Percentiles rank a stretch among this genome's conserved stretches.
Conservation (phyloP, 2,329 filamentous ascomycete species). For the Aspergillus flavus region DNA sequence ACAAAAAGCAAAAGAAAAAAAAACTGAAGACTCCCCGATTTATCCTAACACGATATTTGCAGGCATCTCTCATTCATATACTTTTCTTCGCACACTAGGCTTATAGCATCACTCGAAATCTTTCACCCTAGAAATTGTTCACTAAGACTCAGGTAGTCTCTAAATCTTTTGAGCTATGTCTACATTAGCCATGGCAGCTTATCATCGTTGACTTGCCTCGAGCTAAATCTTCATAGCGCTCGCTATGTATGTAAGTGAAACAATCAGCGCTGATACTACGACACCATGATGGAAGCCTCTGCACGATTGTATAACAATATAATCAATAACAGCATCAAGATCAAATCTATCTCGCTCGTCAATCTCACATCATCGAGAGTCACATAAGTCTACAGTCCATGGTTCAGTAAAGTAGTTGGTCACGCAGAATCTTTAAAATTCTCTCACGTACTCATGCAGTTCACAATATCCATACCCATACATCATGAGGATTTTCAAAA, state of each 20-base stretch:
- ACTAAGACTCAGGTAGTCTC: background rate
- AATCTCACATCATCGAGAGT: too few relatives aligned
- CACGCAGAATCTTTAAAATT: background rate
- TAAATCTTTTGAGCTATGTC: background rate
- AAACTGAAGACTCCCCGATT: background rate
- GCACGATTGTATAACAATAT: background rate
- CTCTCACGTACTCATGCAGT: too few relatives aligned
- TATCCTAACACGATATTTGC: too few relatives aligned
- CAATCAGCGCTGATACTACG: background rate
- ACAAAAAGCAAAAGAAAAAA: too few relatives aligned
- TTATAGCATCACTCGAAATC: background rate
- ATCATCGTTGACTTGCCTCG: background rate
- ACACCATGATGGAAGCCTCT: background rate
- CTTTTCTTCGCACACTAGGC: background rate
- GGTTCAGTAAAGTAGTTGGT: background rate
- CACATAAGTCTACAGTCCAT: background rate
- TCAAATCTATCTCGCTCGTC: background rate
- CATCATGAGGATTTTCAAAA: background rate
- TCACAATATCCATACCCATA: background rate
- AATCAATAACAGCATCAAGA: background rate
- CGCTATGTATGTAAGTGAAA: background rate
- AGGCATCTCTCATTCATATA: too few relatives aligned
- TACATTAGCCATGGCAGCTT: background rate
- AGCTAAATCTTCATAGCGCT: background rate
- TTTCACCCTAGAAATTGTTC: background rate